These are phyloP conservation scores for Anthostomella pinea DNA, from an alignment of 2,329 filamentous ascomycete species.

Conservation along the genomic window DNA sequence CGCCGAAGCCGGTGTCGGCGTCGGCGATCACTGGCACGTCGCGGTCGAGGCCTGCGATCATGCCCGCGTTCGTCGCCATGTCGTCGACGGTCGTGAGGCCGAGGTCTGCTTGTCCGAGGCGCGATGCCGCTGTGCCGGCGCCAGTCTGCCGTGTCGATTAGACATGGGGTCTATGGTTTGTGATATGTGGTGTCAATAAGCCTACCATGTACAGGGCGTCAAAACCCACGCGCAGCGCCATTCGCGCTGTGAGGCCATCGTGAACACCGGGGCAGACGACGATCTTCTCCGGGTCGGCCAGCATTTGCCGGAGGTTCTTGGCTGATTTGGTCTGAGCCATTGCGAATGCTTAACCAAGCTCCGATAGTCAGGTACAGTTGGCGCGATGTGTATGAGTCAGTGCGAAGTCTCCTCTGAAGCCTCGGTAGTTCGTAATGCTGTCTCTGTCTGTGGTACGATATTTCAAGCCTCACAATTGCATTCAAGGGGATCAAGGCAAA, in stretches of 20 bases:
- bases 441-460: too few relatives aligned
- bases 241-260: constrained; percentile 63
- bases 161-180: too few relatives aligned
- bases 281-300: constrained; percentile 38
- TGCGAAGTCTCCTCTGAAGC: too few relatives aligned
- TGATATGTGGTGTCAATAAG: too few relatives aligned
- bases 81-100: constrained; percentile 60
- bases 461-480: too few relatives aligned
- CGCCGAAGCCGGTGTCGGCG: constrained; percentile 57
- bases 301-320: constrained; percentile 39
- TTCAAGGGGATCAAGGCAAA: too few relatives aligned
- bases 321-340: constrained; percentile 20
- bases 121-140: constrained; percentile 21
- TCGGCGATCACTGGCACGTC: constrained; percentile 58
- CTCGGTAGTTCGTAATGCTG: too few relatives aligned
- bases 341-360: too few relatives aligned
- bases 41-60: constrained; percentile 60
- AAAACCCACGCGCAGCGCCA: constrained; percentile 61
- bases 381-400: too few relatives aligned
- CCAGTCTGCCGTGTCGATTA: too few relatives aligned
- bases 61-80: constrained; percentile 61
- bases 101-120: constrained; percentile 59
- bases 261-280: constrained; percentile 65
- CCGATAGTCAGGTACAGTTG: too few relatives aligned
- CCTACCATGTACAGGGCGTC: constrained; percentile 66